A percentile compares a stretch with the other conserved stretches of the same genome.
phyloP scores from a whole-genome alignment of 169 alveolate species.

The Plasmodium gonderi region DNA sequence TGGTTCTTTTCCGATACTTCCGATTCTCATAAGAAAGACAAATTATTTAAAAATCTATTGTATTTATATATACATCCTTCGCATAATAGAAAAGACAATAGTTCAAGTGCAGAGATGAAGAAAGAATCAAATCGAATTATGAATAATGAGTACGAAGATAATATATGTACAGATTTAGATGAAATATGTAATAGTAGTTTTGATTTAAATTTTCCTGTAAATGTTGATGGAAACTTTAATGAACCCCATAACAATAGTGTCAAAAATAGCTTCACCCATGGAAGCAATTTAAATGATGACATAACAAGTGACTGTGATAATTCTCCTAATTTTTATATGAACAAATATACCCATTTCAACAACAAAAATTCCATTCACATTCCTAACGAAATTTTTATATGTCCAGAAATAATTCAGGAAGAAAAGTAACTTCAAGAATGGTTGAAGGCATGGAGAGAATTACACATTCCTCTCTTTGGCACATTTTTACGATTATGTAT shows the following conservation, averaged over 20 bases:
- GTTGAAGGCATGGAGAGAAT: not conserved
- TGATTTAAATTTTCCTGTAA: not conserved
- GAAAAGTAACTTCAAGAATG: not conserved
- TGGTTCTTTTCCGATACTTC: conserved; percentile 48
- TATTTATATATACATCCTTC: conserved; percentile 41
- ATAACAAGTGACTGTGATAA: not conserved
- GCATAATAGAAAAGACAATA: not conserved
- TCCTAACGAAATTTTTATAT: conserved; percentile 43
- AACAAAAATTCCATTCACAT: conserved; percentile 7
- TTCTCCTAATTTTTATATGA: not conserved
- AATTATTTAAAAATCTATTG: conserved; percentile 42
- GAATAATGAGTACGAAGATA: not conserved
- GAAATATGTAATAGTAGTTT: not conserved
- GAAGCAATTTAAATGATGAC: conserved; percentile 2
- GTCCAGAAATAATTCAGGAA: conserved; percentile 43
- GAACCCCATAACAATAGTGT: not conserved
- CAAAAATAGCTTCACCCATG: not conserved
- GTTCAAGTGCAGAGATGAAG: not conserved
- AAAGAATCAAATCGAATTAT: not conserved
- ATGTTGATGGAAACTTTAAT: not conserved
- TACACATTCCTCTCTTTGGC: not conserved
- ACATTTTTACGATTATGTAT: not conserved
- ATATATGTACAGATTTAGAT: not conserved
- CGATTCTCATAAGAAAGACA: conserved; percentile 28
- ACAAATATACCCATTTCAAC: not conserved